Conservation (phyloP, 176 grass and related monocot species). For the Poa pratensis region DNA sequence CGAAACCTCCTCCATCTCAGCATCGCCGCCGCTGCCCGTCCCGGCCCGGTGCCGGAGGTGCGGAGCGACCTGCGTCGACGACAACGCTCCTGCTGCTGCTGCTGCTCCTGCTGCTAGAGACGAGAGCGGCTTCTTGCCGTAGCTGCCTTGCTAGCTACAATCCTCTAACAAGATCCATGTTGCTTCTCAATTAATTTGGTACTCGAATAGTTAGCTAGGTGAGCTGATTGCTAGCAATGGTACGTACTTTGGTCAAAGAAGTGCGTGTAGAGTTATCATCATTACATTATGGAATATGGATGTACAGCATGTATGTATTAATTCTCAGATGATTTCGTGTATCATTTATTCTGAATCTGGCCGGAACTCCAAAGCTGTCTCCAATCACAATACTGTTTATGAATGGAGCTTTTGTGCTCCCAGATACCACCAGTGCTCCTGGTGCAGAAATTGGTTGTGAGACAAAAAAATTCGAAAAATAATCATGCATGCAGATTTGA, state of each 20-base stretch:
- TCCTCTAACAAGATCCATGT: neutral
- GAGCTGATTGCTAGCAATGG: neutral
- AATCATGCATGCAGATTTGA: too few relatives aligned
- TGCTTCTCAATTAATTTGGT: neutral
- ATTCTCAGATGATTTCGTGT: neutral
- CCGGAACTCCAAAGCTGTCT: neutral
- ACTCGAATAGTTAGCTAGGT: neutral
- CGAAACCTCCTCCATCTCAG: neutral
- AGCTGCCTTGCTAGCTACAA: neutral
- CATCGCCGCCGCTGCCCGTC: neutral
- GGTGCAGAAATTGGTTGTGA: too few relatives aligned
- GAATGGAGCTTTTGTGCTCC: too few relatives aligned
- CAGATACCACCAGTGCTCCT: too few relatives aligned
- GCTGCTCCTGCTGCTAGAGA: neutral
- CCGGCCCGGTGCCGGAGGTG: conserved; percentile 51
- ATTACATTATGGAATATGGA: neutral
- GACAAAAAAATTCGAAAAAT: too few relatives aligned
- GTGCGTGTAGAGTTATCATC: neutral
- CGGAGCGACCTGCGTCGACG: conserved; percentile 33
- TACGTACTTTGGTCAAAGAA: neutral
- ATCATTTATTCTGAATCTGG: neutral
- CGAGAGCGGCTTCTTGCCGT: conserved; percentile 13
- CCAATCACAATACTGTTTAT: neutral
- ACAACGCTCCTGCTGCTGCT: neutral
- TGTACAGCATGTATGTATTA: neutral